Base-by-base conservation (phyloP, 257 asterid genomes). In the Gardenia jasminoides region DNA sequence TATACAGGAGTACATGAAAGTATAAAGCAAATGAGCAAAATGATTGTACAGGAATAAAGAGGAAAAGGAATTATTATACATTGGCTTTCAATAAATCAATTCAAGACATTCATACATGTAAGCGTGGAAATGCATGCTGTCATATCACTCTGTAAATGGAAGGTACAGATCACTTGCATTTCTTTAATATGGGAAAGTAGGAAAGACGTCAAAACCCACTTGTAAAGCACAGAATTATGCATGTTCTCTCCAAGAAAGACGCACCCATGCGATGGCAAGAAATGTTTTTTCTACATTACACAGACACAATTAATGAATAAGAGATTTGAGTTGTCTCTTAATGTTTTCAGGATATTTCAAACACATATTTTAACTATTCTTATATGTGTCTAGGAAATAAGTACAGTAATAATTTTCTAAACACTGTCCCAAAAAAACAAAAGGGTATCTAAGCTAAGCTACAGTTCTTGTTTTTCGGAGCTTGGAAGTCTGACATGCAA, bases 151-250 rank as follows among this genome's bases (percentile, higher is more conserved):
- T 61, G 4, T 61, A 2, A 26, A 61, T 61, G 67, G 33, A 61
- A 24, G 67, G 3, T 61, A 0, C n/a, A n/a, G 9, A 6, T 3
- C 17, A 9, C 7, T 54, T 54, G 33, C 67, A n/a, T 61, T 61
- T n/a, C 67, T 61, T 61, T n/a, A n/a, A 3, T 24, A 0, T 20
- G 30, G 28, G 13, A 24, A 22, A 16, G 67, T 1, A 10, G 67
- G 67, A n/a, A n/a, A 16, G 67, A n/a, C 31, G 66, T 22, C 26
- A 36, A 26, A 7, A 36, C 65, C 80, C 44, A 70, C 66, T 47
- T 76, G 80, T 20, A 66, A 76, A 76, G 80, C 36, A 28, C 52
- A 64, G 66, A 76, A 76, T 48, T 31, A 47, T 66, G 70, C 39
- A 64, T 26, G 30, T 64, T 74, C 33, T 74, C 65, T n/a, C 13